Evolutionary conservation across 2,329 filamentous ascomycete genomes (phyloP).

Genomic region (Chrysosphaeria jannelii): DNA sequence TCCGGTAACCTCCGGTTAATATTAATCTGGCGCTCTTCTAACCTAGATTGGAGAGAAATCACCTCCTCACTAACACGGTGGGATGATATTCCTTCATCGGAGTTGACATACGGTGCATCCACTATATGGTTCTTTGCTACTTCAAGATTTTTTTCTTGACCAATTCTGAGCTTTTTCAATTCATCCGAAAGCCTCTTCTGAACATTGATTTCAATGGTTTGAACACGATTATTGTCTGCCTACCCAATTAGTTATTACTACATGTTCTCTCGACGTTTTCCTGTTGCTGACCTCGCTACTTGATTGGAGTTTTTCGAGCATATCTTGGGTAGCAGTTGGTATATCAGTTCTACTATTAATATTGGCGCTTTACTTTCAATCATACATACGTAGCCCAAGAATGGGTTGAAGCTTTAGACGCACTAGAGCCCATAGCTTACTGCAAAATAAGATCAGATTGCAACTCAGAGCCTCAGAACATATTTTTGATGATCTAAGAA

Average conservation of each 20-base stretch:
- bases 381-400: conserved; percentile 23
- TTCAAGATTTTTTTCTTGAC: conserved; percentile 37
- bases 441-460: no score
- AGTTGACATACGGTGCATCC: conserved; percentile 5
- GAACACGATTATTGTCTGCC: conserved; percentile 70
- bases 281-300: conserved; percentile 68
- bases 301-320: conserved; percentile 56
- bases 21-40: conserved; percentile 32
- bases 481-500: no score
- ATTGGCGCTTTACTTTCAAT: conserved; percentile 1
- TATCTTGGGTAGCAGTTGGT: conserved; percentile 39
- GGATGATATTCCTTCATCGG: neutral
- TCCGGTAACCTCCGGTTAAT: conserved; percentile 34
- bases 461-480: no score
- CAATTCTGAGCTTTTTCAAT: conserved; percentile 46
- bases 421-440: conserved; percentile 28
- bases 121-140: no score
- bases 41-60: conserved; percentile 23
- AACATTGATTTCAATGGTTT: conserved; percentile 59
- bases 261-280: no score
- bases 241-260: conserved; percentile 11
- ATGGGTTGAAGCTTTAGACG: conserved; percentile 20
- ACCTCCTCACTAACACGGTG: conserved; percentile 24
- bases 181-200: conserved; percentile 66
- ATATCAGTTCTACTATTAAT: conserved; percentile 12